These are phyloP conservation scores for Globisporangium viniferum DNA, from an alignment of 352 stramenopile species.

Conservation along the genomic window DNA sequence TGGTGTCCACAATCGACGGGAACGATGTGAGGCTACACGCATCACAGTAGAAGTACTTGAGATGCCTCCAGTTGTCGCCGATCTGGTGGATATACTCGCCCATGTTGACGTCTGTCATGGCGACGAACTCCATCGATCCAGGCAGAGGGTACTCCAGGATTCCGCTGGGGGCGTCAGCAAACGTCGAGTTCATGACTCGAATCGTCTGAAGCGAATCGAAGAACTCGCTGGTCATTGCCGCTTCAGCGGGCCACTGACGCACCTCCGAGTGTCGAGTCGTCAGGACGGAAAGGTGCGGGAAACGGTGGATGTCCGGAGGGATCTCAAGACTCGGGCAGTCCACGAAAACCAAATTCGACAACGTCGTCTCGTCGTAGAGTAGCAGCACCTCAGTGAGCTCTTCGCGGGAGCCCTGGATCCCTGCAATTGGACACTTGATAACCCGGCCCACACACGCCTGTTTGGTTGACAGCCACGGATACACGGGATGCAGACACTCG, in stretches of 20 bases:
- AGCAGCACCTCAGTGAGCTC: background rate
- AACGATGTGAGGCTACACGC: background rate
- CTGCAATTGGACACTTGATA: background rate
- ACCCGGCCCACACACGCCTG: background rate
- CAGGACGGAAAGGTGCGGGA: background rate
- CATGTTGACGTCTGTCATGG: background rate
- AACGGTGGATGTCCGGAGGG: background rate
- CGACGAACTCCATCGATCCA: background rate
- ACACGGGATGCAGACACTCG: background rate
- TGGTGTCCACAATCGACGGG: background rate
- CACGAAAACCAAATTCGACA: background rate
- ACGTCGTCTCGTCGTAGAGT: background rate
- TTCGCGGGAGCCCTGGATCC: background rate
- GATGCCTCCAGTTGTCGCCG: background rate
- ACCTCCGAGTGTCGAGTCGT: background rate
- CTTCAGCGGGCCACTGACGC: background rate
- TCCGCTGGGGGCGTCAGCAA: background rate
- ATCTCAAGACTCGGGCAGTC: background rate
- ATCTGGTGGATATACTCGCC: background rate
- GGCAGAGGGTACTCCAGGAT: background rate
- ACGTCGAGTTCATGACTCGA: background rate
- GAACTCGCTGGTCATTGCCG: background rate
- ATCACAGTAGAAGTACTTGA: constrained; percentile 5
- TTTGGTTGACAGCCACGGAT: background rate
- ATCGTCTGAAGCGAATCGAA: background rate